Evolutionary conservation across 768 basidiomycete genomes (phyloP).

Genomic region (Serendipita sp.): DNA sequence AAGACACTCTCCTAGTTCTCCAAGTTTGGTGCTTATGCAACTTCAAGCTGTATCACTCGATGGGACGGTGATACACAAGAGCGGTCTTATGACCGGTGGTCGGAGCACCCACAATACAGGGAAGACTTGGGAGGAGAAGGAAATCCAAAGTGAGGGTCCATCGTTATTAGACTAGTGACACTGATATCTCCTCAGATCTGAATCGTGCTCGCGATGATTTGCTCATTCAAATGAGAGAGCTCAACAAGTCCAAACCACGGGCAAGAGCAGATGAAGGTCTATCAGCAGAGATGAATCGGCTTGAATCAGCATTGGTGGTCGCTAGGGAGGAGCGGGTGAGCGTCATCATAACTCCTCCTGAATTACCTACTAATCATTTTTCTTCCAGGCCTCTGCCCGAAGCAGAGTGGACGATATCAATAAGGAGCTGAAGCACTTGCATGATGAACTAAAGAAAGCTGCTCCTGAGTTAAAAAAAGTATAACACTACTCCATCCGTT

Average conservation of each 20-base stretch:
- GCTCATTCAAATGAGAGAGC: slow-evolving; percentile 58
- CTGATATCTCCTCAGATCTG: slow-evolving; percentile 22
- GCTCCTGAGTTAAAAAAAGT: slow-evolving; percentile 62
- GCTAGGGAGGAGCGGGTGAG: slow-evolving; percentile 71
- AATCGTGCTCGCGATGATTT: slow-evolving; percentile 54
- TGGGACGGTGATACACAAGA: slow-evolving; percentile 94
- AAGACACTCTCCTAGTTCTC: slow-evolving; percentile 11
- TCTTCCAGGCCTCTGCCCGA: slow-evolving; percentile 20
- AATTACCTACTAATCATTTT: not conserved
- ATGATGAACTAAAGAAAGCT: slow-evolving; percentile 48
- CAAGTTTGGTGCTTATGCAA: not conserved
- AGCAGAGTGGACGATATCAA: slow-evolving; percentile 61
- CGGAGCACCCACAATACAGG: slow-evolving; percentile 54
- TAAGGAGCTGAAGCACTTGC: slow-evolving; percentile 70
- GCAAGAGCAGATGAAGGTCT: slow-evolving; percentile 69
- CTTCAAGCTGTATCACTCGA: slow-evolving; percentile 80
- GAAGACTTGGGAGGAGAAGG: slow-evolving; percentile 91
- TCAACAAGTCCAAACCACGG: slow-evolving; percentile 72
- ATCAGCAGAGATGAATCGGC: slow-evolving; percentile 53
- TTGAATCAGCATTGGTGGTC: slow-evolving; percentile 62
- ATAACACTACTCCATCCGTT: not conserved
- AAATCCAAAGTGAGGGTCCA: slow-evolving; percentile 54
- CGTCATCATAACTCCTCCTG: slow-evolving; percentile 7
- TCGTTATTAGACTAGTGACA: not conserved
- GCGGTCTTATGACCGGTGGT: slow-evolving; percentile 93